phyloP scores from a whole-genome alignment of 208 protist species.

The Phytomonas sp. region DNA sequence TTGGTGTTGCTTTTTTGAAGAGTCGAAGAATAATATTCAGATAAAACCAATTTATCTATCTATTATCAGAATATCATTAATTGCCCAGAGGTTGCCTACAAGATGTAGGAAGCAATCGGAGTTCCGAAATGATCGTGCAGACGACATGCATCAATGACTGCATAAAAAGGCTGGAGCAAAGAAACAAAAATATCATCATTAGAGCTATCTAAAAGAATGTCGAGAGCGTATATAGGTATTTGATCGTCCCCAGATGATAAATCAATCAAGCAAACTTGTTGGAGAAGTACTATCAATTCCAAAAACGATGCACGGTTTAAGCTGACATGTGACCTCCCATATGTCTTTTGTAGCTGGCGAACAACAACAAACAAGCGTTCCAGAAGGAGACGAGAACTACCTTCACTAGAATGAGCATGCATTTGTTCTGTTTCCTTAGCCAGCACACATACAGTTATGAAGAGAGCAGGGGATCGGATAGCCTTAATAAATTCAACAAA shows the following conservation, averaged over 20 bases:
- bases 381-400: constrained; percentile 45
- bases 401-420: constrained; percentile 25
- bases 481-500: constrained; percentile 84
- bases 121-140: constrained; percentile 64
- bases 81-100: background rate
- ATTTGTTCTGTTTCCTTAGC: constrained; percentile 60
- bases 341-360: constrained; percentile 26
- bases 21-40: background rate
- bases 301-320: constrained; percentile 29
- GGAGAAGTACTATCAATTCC: constrained; percentile 63
- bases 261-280: constrained; percentile 75
- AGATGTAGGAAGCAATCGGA: constrained; percentile 10
- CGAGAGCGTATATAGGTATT: constrained; percentile 44
- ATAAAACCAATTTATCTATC: background rate
- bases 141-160: constrained; percentile 67
- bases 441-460: constrained; percentile 57
- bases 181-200: constrained; percentile 63
- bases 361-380: constrained; percentile 47
- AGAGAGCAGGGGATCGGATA: constrained; percentile 52
- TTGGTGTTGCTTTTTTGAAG: background rate
- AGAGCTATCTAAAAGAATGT: constrained; percentile 33
- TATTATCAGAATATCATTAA: background rate
- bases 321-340: constrained; percentile 8
- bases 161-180: constrained; percentile 74
- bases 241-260: constrained; percentile 66